phyloP scores from a whole-genome alignment of 768 basidiomycete species.

The Hebeloma cylindrosporum region DNA sequence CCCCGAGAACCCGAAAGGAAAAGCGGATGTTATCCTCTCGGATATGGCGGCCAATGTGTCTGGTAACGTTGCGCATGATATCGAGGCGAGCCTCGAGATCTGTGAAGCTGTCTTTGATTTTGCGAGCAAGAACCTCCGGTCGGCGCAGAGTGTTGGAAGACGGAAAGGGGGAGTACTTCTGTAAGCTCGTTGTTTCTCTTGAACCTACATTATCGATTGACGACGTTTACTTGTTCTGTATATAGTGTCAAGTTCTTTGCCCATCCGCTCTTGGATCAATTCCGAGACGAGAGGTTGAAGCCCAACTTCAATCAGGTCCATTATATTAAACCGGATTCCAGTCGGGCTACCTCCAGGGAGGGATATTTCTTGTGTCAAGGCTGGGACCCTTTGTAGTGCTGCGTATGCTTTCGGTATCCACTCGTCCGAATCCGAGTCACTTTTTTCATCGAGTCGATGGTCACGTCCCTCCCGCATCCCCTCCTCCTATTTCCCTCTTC shows the following conservation, averaged over 20 bases:
- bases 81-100: constrained; percentile 67
- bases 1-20: constrained; percentile 30
- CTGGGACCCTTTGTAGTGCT: constrained; percentile 43
- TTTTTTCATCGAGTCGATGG: too few species aligned
- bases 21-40: constrained; percentile 79
- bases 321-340: constrained; percentile 80
- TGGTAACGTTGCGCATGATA: constrained; percentile 68
- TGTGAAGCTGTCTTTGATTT: constrained; percentile 75
- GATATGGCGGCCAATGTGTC: constrained; percentile 89
- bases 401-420: too few species aligned
- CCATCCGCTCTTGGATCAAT: constrained; percentile 69
- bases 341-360: constrained; percentile 75
- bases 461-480: too few species aligned
- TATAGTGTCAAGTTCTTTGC: constrained; percentile 82
- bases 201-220: constrained; percentile 3
- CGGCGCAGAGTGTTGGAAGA: constrained; percentile 42
- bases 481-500: too few species aligned
- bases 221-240: constrained; percentile 3
- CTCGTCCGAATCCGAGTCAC: too few species aligned
- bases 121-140: constrained; percentile 50
- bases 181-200: constrained; percentile 47
- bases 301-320: constrained; percentile 67
- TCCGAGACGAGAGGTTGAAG: constrained; percentile 56
- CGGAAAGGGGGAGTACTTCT: constrained; percentile 53
- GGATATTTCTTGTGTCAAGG: constrained; percentile 87